Evolutionary conservation across 257 asterid genomes (phyloP).

Genomic region (Gentiana dahurica): DNA sequence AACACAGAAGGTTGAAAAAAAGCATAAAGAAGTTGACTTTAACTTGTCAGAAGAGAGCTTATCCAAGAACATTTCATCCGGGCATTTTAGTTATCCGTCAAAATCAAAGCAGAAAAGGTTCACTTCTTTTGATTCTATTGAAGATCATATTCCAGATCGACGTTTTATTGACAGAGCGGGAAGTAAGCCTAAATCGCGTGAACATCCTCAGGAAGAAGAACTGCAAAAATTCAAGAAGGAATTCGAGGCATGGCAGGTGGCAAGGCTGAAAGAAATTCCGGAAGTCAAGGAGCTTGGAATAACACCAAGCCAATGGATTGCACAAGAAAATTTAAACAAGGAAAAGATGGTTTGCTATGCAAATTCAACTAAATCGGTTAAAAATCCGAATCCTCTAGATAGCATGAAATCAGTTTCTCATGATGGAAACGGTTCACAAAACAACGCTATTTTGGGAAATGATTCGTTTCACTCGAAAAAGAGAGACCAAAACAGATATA

Average conservation of each 20-base stretch:
- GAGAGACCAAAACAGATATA: conserved; percentile 15
- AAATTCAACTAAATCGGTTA: conserved; percentile 28
- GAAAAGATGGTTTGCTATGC: conserved; percentile 55
- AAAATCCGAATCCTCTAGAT: conserved; percentile 15
- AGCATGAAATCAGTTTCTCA: conserved; percentile 15
- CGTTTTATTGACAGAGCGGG: conserved; percentile 17
- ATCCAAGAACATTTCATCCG: conserved; percentile 25
- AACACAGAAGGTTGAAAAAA: conserved; percentile 19
- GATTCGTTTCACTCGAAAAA: conserved; percentile 24
- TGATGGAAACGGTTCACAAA: conserved; percentile 19
- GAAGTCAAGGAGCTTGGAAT: conserved; percentile 34
- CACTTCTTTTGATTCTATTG: conserved; percentile 23
- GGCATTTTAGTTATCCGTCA: conserved; percentile 20
- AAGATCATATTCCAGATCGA: conserved; percentile 24
- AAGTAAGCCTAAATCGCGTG: conserved; percentile 60
- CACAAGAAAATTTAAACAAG: conserved; percentile 71
- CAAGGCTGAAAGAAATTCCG: conserved; percentile 56
- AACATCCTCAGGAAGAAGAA: conserved; percentile 98
- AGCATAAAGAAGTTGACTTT: conserved; percentile 21
- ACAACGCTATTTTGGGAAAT: conserved; percentile 24
- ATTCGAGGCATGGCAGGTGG: conserved; percentile 88
- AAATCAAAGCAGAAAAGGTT: conserved; percentile 31
- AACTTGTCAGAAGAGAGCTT: conserved; percentile 22
- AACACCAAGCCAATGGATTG: conserved; percentile 58
- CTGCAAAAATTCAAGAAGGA: conserved; percentile 91